Evolutionary conservation across 345 rosid species (phyloP).

Genomic region (Clarkia xantiana): DNA sequence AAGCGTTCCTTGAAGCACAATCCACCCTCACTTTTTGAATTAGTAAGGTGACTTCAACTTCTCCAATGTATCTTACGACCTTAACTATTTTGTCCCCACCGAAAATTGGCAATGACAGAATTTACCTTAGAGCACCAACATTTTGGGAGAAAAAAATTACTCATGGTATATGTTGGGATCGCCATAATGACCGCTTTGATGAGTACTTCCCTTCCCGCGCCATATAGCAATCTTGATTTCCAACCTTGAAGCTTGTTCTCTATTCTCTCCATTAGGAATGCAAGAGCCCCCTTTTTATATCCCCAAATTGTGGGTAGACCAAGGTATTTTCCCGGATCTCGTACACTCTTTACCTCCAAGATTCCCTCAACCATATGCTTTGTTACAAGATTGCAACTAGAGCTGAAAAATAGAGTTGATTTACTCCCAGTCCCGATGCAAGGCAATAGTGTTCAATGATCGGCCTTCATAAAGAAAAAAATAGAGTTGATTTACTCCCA

Average conservation of each 20-base stretch:
- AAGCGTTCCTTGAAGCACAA: not conserved
- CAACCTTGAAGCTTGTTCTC: not conserved
- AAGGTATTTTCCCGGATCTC: not conserved
- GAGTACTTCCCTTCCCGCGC: constrained; percentile 1
- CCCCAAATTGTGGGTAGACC: not conserved
- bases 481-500: no score
- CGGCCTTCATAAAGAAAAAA: no score
- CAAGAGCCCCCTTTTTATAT: not conserved
- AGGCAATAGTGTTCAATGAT: no score
- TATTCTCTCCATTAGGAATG: not conserved
- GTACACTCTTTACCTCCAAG: no score
- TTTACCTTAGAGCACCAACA: not conserved
- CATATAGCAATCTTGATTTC: not conserved
- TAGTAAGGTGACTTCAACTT: not conserved
- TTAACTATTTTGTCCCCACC: not conserved
- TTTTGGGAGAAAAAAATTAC: not conserved
- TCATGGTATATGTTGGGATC: not conserved
- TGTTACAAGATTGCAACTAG: not conserved
- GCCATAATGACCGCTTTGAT: not conserved
- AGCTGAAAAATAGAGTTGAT: not conserved
- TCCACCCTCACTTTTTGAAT: not conserved
- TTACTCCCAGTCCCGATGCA: not conserved
- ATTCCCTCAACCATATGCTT: no score
- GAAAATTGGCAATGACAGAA: not conserved
- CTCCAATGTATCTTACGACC: not conserved